phyloP scores from a whole-genome alignment of 176 grass and related monocot genomes.

The Rhynchospora breviuscula region DNA sequence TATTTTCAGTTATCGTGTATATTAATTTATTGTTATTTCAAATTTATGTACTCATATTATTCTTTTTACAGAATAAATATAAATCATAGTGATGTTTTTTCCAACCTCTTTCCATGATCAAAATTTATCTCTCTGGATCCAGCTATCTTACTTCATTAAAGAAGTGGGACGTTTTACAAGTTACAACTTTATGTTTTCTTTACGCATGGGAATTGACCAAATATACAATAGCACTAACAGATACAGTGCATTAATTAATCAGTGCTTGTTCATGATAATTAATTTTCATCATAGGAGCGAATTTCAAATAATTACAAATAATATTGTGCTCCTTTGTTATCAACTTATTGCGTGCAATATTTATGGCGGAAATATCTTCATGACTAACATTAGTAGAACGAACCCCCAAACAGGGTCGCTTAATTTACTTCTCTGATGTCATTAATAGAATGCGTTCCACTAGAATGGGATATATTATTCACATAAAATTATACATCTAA shows the following conservation, averaged over 20 bases:
- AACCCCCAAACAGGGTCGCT: neutral
- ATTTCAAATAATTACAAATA: neutral
- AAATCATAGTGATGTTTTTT: neutral
- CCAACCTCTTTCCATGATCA: neutral
- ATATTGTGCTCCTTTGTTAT: neutral
- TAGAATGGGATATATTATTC: neutral
- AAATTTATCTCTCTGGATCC: neutral
- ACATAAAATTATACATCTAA: neutral
- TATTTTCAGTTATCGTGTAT: neutral
- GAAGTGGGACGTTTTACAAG: too few species aligned
- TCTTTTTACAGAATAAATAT: neutral
- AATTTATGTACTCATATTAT: neutral
- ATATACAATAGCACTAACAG: neutral
- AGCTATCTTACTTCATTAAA: neutral
- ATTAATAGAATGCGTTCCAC: neutral
- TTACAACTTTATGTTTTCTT: neutral
- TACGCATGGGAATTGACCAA: slow-evolving; percentile 13
- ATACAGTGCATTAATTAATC: neutral
- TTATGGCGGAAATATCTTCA: neutral
- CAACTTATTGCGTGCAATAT: neutral
- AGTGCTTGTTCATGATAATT: neutral
- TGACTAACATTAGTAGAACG: too few species aligned
- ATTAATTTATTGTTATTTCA: neutral
- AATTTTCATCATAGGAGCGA: neutral
- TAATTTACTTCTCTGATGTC: neutral